Conservation (phyloP, 352 stramenopile genomes). For the Pythium insidiosum region DNA sequence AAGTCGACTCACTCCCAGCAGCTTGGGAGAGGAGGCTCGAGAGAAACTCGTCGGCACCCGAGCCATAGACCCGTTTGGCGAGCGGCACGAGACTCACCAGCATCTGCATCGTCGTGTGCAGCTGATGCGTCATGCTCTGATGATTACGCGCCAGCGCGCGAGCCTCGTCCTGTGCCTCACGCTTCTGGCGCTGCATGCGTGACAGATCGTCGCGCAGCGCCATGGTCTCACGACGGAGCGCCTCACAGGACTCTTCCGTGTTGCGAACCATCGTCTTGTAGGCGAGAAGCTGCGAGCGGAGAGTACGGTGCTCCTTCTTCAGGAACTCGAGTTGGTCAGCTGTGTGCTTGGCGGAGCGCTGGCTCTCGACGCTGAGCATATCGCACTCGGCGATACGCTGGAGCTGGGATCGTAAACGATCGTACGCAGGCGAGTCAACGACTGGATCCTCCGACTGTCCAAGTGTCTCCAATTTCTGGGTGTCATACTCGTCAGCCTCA, state of each 20-base stretch:
- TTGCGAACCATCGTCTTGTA: conserved; percentile 40
- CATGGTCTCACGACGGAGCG: conserved; percentile 20
- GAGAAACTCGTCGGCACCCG: conserved; percentile 49
- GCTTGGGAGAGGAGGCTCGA: conserved; percentile 43
- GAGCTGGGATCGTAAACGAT: conserved; percentile 15
- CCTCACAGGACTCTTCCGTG: conserved; percentile 29
- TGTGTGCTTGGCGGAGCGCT: conserved; percentile 31
- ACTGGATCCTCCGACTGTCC: too few species aligned
- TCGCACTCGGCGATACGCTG: conserved; percentile 19
- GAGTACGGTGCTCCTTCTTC: conserved; percentile 41
- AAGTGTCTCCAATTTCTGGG: too few species aligned
- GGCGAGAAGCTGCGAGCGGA: conserved; percentile 32
- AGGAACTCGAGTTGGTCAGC: conserved; percentile 62
- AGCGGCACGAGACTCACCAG: conserved; percentile 62
- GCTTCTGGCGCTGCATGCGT: conserved; percentile 30
- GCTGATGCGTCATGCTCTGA: conserved; percentile 58
- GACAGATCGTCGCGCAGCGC: conserved; percentile 25
- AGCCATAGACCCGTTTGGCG: conserved; percentile 43
- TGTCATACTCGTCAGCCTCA: too few species aligned
- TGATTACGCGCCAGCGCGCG: conserved; percentile 55
- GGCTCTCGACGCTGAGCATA: conserved; percentile 17
- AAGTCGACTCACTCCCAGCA: conserved; percentile 15
- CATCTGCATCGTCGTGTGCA: conserved; percentile 70
- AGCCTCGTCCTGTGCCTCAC: conserved; percentile 46
- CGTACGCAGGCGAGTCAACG: too few species aligned